Conservation (phyloP, 768 basidiomycete species). For the Mycena rosella region DNA sequence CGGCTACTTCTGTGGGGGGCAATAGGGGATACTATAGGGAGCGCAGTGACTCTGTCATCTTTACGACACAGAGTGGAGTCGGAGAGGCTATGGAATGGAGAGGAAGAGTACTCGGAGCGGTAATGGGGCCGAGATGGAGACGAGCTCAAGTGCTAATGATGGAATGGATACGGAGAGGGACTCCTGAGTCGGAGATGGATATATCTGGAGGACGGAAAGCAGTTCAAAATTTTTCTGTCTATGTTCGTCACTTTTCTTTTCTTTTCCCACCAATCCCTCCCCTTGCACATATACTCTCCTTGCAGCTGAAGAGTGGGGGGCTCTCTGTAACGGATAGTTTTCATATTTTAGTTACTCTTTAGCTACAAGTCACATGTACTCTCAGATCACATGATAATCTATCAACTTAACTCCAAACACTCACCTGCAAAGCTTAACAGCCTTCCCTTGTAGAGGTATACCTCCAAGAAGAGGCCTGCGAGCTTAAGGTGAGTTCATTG, state of each 20-base stretch:
- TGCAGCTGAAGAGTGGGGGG: slow-evolving; percentile 17
- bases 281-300: slow-evolving; percentile 3
- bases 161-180: no score
- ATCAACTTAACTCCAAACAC: no score
- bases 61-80: slow-evolving; percentile 6
- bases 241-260: slow-evolving; percentile 2
- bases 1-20: slow-evolving; percentile 24
- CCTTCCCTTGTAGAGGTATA: no score
- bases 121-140: not conserved
- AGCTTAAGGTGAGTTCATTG: no score
- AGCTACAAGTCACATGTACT: not conserved
- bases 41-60: no score
- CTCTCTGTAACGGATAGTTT: slow-evolving; percentile 7
- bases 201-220: slow-evolving; percentile 11
- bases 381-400: no score
- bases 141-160: no score
- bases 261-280: slow-evolving; percentile 5
- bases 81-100: slow-evolving; percentile 11
- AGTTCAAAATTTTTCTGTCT: slow-evolving; percentile 13
- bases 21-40: slow-evolving; percentile 17
- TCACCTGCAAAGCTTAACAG: no score
- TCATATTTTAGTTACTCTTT: not conserved
- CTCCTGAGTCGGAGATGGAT: no score
- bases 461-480: no score
- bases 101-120: slow-evolving; percentile 8